A percentile compares a stretch with the other conserved stretches of the same genome.
phyloP scores from a whole-genome alignment of 495 filamentous ascomycete species.

The Aspergillus campestris region DNA sequence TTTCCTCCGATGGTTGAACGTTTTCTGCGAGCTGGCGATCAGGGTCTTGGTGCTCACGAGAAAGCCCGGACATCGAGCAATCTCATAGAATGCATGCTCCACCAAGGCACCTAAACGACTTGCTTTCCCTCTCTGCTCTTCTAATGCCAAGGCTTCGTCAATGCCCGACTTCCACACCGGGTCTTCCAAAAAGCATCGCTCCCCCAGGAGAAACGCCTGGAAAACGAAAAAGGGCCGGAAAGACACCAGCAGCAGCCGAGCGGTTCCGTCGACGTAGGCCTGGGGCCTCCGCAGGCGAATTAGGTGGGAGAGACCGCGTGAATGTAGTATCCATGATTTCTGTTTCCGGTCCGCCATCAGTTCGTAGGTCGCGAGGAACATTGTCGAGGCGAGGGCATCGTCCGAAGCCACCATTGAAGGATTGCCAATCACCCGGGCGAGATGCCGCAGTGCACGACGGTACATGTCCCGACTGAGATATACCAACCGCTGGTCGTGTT shows the following conservation, averaged over 20 bases:
- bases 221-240: conserved; percentile 19
- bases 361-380: conserved; percentile 23
- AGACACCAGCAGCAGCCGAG: conserved; percentile 13
- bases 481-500: conserved; percentile 5
- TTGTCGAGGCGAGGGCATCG: conserved; percentile 11
- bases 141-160: conserved; percentile 5
- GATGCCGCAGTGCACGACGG: conserved; percentile 5
- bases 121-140: conserved; percentile 1
- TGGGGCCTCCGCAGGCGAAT: conserved; percentile 18
- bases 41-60: too few relatives aligned
- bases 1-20: too few relatives aligned
- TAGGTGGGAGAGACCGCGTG: conserved; percentile 19
- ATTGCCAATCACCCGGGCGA: not conserved
- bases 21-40: too few relatives aligned
- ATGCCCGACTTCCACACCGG: conserved; percentile 17
- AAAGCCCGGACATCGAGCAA: conserved; percentile 8
- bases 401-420: conserved; percentile 6
- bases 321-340: conserved; percentile 21
- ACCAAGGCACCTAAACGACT: not conserved
- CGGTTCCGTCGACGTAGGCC: conserved; percentile 18
- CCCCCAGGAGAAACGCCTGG: conserved; percentile 12
- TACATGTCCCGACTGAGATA: conserved; percentile 12
- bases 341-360: conserved; percentile 14
- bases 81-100: conserved; percentile 7
- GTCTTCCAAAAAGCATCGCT: conserved; percentile 16